Conservation (phyloP, 202 grass and related monocot genomes). For the Carex sylvatica region DNA sequence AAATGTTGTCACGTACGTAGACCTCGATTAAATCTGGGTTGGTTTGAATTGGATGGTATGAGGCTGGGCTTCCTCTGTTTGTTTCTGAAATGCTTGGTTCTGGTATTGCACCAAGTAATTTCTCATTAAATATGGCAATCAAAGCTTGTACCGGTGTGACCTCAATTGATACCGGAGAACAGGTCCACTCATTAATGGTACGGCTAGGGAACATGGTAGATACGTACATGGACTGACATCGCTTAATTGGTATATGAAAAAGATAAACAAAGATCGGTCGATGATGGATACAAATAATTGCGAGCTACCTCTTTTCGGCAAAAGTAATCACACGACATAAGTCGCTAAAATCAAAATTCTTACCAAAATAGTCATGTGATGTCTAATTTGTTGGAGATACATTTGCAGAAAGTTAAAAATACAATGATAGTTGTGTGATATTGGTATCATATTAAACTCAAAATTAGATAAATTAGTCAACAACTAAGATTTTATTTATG, state of each 20-base stretch:
- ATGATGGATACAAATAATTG: no score
- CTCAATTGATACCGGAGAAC: constrained; percentile 34
- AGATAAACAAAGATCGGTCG: no score
- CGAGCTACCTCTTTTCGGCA: no score
- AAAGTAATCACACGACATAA: no score
- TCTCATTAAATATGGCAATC: constrained; percentile 64
- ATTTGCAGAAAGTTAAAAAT: no score
- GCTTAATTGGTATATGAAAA: constrained; percentile 33
- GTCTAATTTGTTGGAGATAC: no score
- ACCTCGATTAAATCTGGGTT: constrained; percentile 32
- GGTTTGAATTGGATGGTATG: constrained; percentile 15
- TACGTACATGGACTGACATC: constrained; percentile 35
- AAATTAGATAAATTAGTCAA: no score
- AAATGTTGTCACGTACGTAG: constrained; percentile 59
- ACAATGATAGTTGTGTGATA: no score
- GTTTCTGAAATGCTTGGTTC: constrained; percentile 36
- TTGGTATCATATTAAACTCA: no score
- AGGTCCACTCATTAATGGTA: constrained; percentile 70
- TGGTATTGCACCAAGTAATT: constrained; percentile 55
- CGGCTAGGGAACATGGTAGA: constrained; percentile 39
- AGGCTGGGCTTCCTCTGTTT: constrained; percentile 26
- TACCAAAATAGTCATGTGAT: no score
- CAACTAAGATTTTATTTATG: no score
- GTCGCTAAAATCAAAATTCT: no score
- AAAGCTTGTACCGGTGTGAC: constrained; percentile 40